Percentiles rank a stretch among this genome's conserved stretches.
phyloP scores from a whole-genome alignment of 2,329 filamentous ascomycete genomes.

The Bimuria novae-zelandiae region DNA sequence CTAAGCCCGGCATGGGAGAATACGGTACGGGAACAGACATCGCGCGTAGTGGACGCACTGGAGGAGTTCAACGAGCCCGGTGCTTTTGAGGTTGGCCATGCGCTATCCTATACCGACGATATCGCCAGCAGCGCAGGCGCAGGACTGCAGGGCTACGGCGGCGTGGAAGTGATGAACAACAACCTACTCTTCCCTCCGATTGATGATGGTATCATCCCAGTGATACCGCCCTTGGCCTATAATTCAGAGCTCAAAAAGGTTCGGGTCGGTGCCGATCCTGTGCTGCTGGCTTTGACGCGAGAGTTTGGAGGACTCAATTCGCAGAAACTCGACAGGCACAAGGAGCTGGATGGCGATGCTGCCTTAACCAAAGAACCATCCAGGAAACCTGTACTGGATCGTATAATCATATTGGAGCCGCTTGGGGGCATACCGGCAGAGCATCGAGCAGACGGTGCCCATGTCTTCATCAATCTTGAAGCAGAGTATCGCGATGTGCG shows the following conservation, averaged over 20 bases:
- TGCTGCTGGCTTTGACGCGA: slow-evolving; percentile 75
- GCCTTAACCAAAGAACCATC: slow-evolving; percentile 13
- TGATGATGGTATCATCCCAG: slow-evolving; percentile 69
- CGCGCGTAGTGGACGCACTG: slow-evolving; percentile 75
- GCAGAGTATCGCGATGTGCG: slow-evolving; percentile 80
- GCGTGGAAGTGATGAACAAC: slow-evolving; percentile 49
- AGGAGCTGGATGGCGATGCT: slow-evolving; percentile 12
- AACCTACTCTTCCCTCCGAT: slow-evolving; percentile 67
- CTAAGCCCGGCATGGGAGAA: slow-evolving; percentile 44
- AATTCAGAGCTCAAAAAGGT: slow-evolving; percentile 51
- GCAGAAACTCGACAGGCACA: slow-evolving; percentile 14
- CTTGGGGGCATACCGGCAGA: slow-evolving; percentile 79
- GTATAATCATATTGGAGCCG: slow-evolving; percentile 86
- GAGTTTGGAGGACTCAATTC: slow-evolving; percentile 71
- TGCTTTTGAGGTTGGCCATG: slow-evolving; percentile 69
- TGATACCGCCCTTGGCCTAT: slow-evolving; percentile 70
- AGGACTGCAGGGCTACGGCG: slow-evolving; percentile 37
- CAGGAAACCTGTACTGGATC: slow-evolving; percentile 64
- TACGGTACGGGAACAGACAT: slow-evolving; percentile 65
- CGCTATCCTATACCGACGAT: slow-evolving; percentile 48
- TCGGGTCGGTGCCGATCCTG: slow-evolving; percentile 62
- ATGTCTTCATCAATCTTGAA: slow-evolving; percentile 90
- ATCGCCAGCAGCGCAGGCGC: slow-evolving; percentile 35
- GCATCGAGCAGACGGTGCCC: slow-evolving; percentile 64
- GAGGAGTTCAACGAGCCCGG: slow-evolving; percentile 70